phyloP scores from a whole-genome alignment of 352 stramenopile genomes.

The Pythium utonaiense region DNA sequence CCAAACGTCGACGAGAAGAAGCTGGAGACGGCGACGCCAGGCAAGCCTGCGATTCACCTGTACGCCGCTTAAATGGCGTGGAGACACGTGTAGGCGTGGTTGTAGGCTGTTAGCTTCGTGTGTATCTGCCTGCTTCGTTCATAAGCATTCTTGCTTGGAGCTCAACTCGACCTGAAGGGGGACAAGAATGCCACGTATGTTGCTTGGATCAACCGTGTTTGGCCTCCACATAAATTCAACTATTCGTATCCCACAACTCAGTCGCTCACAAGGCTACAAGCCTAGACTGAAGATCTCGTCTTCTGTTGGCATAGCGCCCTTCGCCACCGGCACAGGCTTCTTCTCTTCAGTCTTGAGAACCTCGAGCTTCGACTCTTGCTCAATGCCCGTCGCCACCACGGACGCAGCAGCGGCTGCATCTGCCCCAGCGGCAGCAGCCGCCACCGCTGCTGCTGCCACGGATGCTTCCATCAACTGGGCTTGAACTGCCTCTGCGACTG shows the following conservation, averaged over 20 bases:
- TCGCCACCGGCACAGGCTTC: slow-evolving; percentile 5
- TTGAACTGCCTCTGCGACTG: background rate
- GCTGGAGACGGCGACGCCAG: slow-evolving; percentile 73
- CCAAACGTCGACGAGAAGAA: slow-evolving; percentile 79
- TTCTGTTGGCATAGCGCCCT: slow-evolving; percentile 25
- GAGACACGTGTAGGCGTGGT: background rate
- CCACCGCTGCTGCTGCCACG: slow-evolving; percentile 4
- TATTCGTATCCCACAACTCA: background rate
- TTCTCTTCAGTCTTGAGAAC: slow-evolving; percentile 2
- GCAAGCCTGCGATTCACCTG: slow-evolving; percentile 78
- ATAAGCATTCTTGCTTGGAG: background rate
- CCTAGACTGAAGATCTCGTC: slow-evolving; percentile 84
- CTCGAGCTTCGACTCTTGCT: slow-evolving; percentile 1
- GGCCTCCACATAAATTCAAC: background rate
- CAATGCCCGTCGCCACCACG: background rate
- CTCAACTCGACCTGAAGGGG: background rate
- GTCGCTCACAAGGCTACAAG: slow-evolving; percentile 29
- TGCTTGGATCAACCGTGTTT: background rate
- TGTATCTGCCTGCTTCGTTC: background rate
- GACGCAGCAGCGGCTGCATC: background rate
- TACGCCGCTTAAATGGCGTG: slow-evolving; percentile 43
- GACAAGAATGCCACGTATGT: background rate
- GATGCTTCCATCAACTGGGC: background rate
- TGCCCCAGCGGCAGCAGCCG: background rate
- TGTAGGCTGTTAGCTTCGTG: background rate